Percentiles rank a stretch among this genome's conserved stretches.
These are phyloP conservation scores for Calonectria crousiana DNA, from an alignment of 2,329 filamentous ascomycete species.

Conservation along the genomic window DNA sequence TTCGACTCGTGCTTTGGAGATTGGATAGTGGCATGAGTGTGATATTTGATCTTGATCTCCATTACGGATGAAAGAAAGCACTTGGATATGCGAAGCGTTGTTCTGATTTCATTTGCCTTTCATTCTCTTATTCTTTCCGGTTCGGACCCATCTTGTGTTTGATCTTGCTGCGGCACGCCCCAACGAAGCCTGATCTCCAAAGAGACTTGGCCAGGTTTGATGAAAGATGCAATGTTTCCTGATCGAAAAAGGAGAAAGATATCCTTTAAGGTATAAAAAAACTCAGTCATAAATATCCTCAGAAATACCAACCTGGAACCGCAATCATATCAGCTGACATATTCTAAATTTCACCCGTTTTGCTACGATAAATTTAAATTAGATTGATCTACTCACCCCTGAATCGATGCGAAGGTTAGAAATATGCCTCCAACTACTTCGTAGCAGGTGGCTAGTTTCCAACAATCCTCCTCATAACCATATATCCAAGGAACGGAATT, in stretches of 20 bases:
- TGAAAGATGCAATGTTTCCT: too few species aligned
- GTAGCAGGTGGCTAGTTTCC: background rate
- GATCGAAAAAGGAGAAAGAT: background rate
- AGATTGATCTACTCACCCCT: background rate
- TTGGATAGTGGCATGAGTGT: too few species aligned
- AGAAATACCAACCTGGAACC: background rate
- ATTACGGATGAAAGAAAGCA: background rate
- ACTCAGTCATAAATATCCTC: background rate
- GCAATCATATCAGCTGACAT: background rate
- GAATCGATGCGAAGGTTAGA: background rate
- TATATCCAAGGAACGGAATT: too few species aligned
- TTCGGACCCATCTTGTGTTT: background rate
- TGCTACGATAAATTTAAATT: too few species aligned
- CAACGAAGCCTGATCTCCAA: background rate
- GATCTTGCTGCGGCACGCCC: background rate
- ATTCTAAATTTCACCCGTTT: background rate
- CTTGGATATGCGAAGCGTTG: rapidly evolving
- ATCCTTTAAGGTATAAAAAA: background rate
- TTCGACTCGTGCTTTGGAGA: too few species aligned
- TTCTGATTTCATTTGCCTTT: background rate
- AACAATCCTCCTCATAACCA: background rate
- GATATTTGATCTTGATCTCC: background rate
- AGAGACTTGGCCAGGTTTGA: background rate
- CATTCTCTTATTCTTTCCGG: background rate
- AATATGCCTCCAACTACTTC: background rate